phyloP scores from a whole-genome alignment of 352 stramenopile species.

The Phytophthora syringae region DNA sequence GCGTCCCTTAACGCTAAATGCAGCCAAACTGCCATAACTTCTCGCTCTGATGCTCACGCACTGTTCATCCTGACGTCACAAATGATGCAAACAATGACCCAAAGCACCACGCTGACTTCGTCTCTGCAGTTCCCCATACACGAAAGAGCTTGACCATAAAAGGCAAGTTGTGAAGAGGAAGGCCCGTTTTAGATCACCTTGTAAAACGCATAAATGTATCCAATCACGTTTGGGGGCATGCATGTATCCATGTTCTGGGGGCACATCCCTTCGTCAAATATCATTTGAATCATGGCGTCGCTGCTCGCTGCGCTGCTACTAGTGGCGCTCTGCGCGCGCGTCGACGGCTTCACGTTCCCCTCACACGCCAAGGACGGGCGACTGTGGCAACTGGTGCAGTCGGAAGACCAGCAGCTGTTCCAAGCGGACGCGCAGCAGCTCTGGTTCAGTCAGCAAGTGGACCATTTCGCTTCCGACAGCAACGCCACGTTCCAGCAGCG shows the following conservation, averaged over 20 bases:
- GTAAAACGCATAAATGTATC: background rate
- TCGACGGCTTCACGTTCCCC: constrained; percentile 33
- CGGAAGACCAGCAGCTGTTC: constrained; percentile 56
- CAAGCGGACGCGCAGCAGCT: constrained; percentile 41
- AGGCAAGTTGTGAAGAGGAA: constrained; percentile 8
- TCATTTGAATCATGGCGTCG: constrained; percentile 28
- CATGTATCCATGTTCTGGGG: background rate
- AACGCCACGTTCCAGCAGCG: constrained; percentile 73
- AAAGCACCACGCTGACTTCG: too few species aligned
- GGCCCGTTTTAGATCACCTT: constrained; percentile 5
- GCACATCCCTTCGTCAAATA: constrained; percentile 10
- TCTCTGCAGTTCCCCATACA: too few species aligned
- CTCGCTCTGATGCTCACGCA: background rate
- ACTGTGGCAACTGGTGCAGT: constrained; percentile 62
- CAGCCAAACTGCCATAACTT: background rate
- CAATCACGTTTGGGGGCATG: too few species aligned
- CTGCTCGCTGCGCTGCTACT: constrained; percentile 18
- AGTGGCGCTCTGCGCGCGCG: constrained; percentile 9
- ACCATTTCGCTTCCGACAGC: constrained; percentile 54
- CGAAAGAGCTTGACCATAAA: too few species aligned
- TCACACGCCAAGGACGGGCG: constrained; percentile 53
- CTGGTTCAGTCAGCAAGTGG: constrained; percentile 76
- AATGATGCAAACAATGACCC: too few species aligned
- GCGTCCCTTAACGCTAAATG: constrained; percentile 26
- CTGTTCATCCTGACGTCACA: background rate